These are phyloP conservation scores for Corchorus capsularis DNA, from an alignment of 345 rosid species.

Conservation along the genomic window DNA sequence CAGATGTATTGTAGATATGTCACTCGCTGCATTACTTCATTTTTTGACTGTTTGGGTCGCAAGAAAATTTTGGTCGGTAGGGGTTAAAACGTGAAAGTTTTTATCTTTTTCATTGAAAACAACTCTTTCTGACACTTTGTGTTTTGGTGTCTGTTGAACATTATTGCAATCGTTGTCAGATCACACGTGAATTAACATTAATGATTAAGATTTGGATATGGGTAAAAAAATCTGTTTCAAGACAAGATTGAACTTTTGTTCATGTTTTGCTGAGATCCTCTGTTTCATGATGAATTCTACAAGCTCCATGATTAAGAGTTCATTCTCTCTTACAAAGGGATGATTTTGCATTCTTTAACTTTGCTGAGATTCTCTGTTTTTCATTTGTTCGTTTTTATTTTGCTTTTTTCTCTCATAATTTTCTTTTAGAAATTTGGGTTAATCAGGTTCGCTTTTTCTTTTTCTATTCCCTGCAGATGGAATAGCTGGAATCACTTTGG, in stretches of 20 bases:
- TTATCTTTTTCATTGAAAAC: not conserved
- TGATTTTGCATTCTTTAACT: not conserved
- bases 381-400: too few relatives aligned
- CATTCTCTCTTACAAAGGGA: not conserved
- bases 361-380: not conserved
- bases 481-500: slow-evolving; percentile 93
- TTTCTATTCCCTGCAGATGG: slow-evolving; percentile 60
- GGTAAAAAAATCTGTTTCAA: too few relatives aligned
- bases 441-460: not conserved
- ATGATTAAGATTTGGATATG: not conserved
- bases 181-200: not conserved
- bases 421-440: not conserved
- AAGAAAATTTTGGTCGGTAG: not conserved
- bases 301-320: not conserved
- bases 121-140: not conserved
- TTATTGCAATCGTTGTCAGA: not conserved
- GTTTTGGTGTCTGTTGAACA: not conserved
- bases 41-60: not conserved
- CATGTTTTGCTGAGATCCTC: not conserved
- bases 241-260: not conserved
- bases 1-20: too few relatives aligned
- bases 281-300: not conserved
- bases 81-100: not conserved
- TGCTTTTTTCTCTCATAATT: not conserved
- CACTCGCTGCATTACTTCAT: not conserved